Conservation (phyloP, 108 stramenopile species). For the Pseudonitzschia multiseries region DNA sequence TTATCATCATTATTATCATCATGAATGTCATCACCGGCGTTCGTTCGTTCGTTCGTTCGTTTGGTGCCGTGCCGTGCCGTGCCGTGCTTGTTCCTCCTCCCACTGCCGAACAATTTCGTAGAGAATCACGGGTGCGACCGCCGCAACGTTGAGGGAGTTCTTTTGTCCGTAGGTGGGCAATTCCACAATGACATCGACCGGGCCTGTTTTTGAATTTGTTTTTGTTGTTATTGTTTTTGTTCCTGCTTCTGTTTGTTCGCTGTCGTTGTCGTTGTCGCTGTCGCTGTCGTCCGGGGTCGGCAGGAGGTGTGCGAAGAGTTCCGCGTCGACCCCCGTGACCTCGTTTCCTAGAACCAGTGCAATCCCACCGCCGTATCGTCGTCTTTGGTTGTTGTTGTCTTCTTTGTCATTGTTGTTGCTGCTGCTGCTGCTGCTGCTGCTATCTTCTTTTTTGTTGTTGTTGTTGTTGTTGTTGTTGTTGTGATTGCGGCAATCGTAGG, state of each 20-base stretch:
- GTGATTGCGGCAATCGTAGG: conserved; percentile 11
- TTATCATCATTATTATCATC: too few relatives aligned
- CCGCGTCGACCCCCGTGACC: conserved; percentile 57
- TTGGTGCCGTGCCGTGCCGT: neutral
- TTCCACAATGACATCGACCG: conserved; percentile 69
- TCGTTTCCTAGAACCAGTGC: conserved; percentile 86
- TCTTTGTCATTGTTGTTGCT: neutral
- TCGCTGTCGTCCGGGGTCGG: too few relatives aligned
- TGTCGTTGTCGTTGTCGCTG: too few relatives aligned
- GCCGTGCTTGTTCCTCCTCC: conserved; percentile 22
- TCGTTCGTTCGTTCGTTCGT: neutral
- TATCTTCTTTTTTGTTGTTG: neutral
- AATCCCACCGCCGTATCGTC: conserved; percentile 26
- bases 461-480: neutral
- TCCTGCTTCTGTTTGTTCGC: neutral
- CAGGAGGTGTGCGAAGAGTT: conserved; percentile 14
- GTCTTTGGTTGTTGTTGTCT: neutral
- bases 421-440: neutral
- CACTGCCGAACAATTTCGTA: conserved; percentile 83
- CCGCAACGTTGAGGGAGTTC: conserved; percentile 87
- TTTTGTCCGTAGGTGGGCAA: conserved; percentile 86
- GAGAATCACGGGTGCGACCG: conserved; percentile 84
- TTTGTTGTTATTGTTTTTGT: neutral
- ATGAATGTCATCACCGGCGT: too few relatives aligned
- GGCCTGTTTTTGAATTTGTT: neutral